Base-by-base conservation (phyloP, 192 early-diverging fungal genomes). In the Coemansia biformis region DNA sequence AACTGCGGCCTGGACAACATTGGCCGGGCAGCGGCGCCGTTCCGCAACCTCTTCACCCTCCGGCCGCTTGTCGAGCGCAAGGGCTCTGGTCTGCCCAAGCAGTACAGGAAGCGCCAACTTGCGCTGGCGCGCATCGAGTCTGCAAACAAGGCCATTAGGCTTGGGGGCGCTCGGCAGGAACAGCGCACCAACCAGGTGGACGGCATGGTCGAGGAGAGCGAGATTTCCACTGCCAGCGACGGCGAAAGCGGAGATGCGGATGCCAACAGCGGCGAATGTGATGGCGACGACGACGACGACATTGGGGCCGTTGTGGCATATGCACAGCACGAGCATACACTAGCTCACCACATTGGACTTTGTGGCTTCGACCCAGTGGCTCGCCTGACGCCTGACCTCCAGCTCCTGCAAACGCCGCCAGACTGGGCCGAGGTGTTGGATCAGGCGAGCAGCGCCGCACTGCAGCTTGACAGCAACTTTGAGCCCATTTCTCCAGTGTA, bases 401-500 rank as follows among this genome's bases (percentile, higher is more conserved):
- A 76, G 38, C 49, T 69, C 7, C 53, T 76, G n/a, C 62, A 62
- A 21, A 36, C 44, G 13, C 66, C 66, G 4, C 14, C 19, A 5
- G 66, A 69, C 53, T 76, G 73, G 73, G 12, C 23, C 8, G 57
- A 59, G 22, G 46, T 36, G 0, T 43, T 69, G 32, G 57, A 68
- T 13, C 46, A 46, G 47, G 60, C 64, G 8, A 45, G 57, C 32
- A 49, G 13, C 15, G 38, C 57, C 5, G 36, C 43, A 1, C 38
- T 62, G 40, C 65, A 57, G 35, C 50, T 69, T 28, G 58, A 69
- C 41, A 52, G 60, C 0, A 41, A 28, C 16, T 64, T 71, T 36
- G 59, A 63, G 19, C 59, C 63, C 10, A 56, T 51, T 0, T 53
- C 75, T 11, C 79, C 79, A 8, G 67, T 88, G 0, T 61, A 74